These are phyloP conservation scores for Colletotrichum shisoi DNA, from an alignment of 2,329 filamentous ascomycete species.

Conservation along the genomic window DNA sequence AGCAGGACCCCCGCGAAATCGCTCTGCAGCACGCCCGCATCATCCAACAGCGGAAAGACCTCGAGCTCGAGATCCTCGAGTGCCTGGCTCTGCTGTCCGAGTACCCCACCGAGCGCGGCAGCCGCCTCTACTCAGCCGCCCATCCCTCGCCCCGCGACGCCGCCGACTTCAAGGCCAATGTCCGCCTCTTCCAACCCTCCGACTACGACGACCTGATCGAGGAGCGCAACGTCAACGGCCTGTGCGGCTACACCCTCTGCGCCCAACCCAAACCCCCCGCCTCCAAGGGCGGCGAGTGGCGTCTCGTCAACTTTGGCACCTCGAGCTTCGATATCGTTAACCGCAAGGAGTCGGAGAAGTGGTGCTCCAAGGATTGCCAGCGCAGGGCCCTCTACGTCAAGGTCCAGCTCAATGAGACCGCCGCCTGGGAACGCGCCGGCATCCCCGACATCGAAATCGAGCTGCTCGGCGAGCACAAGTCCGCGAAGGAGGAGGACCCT, in stretches of 20 bases:
- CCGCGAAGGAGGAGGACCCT: slow-evolving; percentile 52
- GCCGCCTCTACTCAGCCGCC: slow-evolving; percentile 52
- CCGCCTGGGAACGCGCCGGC: slow-evolving; percentile 80
- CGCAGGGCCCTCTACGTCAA: slow-evolving; percentile 83
- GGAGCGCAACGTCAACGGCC: slow-evolving; percentile 83
- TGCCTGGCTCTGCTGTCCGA: slow-evolving; percentile 75
- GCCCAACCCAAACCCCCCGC: slow-evolving; percentile 66
- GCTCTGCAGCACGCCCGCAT: slow-evolving; percentile 83
- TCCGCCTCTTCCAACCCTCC: slow-evolving; percentile 79
- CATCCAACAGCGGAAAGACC: slow-evolving; percentile 81
- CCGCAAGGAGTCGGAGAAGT: slow-evolving; percentile 78
- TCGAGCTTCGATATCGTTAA: slow-evolving; percentile 73
- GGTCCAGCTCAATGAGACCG: slow-evolving; percentile 84
- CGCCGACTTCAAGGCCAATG: slow-evolving; percentile 68
- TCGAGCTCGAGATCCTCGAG: slow-evolving; percentile 76
- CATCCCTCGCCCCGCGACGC: slow-evolving; percentile 66
- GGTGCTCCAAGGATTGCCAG: slow-evolving; percentile 84
- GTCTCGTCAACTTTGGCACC: slow-evolving; percentile 64
- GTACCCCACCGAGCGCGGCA: slow-evolving; percentile 53
- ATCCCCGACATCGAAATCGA: slow-evolving; percentile 65
- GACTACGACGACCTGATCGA: slow-evolving; percentile 90
- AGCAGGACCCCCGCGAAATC: slow-evolving; percentile 63
- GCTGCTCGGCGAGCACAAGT: slow-evolving; percentile 71
- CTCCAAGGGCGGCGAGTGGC: slow-evolving; percentile 69
- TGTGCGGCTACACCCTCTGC: slow-evolving; percentile 88